Conservation (phyloP, 345 rosid genomes). For the Euphorbia lathyris region DNA sequence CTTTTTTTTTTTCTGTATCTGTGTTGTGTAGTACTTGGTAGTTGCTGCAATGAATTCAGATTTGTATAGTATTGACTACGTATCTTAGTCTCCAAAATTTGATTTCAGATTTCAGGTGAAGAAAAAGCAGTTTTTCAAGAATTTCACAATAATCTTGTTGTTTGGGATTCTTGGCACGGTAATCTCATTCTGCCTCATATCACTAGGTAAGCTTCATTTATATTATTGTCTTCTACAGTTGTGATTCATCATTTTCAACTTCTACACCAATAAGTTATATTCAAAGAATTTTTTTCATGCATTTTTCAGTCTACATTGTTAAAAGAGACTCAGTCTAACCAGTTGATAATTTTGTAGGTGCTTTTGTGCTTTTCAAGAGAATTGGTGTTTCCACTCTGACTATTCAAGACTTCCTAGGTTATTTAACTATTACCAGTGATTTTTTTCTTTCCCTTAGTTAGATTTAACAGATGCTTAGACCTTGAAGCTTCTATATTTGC, state of each 20-base stretch:
- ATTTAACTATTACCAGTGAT: not conserved
- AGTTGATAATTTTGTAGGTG: conserved; percentile 36
- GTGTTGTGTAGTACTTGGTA: no score
- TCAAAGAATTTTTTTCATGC: no score
- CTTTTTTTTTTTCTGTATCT: not conserved
- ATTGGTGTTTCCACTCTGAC: conserved; percentile 41
- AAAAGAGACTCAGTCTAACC: conserved; percentile 5
- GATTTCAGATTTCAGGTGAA: conserved; percentile 73
- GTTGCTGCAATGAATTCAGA: not conserved
- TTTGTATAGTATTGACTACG: not conserved
- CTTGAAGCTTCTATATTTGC: conserved; percentile 15
- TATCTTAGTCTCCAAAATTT: conserved; percentile 13
- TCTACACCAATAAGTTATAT: not conserved
- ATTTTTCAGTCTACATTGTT: not conserved
- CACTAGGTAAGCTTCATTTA: conserved; percentile 38
- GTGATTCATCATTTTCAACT: not conserved
- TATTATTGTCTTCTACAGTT: not conserved
- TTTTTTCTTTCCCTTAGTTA: not conserved
- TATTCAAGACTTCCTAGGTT: conserved; percentile 53
- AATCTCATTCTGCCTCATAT: conserved; percentile 65
- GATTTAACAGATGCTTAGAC: not conserved
- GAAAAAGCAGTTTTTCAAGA: conserved; percentile 73
- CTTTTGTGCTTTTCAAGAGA: conserved; percentile 34
- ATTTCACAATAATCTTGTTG: conserved; percentile 58
- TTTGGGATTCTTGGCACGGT: conserved; percentile 68